Evolutionary conservation across 2,329 filamentous ascomycete genomes (phyloP).

Genomic region (Alternaria tenuissima): DNA sequence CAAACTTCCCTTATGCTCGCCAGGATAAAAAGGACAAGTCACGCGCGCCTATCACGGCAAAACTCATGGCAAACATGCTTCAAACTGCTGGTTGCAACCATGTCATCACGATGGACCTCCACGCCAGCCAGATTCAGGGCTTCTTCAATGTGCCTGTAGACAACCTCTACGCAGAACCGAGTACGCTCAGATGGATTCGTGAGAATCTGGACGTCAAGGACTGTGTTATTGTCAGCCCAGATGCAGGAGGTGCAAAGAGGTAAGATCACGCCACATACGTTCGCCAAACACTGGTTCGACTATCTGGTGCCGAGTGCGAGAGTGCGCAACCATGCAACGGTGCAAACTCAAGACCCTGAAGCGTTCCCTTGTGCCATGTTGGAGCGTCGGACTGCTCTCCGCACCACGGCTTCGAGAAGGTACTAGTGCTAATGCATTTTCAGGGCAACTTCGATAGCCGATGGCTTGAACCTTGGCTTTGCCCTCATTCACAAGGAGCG

Average conservation of each 20-base stretch:
- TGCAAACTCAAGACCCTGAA: not conserved
- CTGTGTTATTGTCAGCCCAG: slow-evolving; percentile 92
- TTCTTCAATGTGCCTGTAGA: slow-evolving; percentile 88
- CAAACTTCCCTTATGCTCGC: slow-evolving; percentile 94
- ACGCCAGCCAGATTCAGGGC: slow-evolving; percentile 92
- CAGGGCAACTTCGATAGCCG: slow-evolving; percentile 88
- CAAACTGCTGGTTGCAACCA: slow-evolving; percentile 93
- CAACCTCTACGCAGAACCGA: slow-evolving; percentile 92
- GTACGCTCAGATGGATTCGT: slow-evolving; percentile 87
- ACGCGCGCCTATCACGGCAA: slow-evolving; percentile 93
- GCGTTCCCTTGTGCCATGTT: not conserved
- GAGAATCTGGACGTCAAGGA: slow-evolving; percentile 83
- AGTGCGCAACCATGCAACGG: slow-evolving; percentile 1
- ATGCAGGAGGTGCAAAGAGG: slow-evolving; percentile 94
- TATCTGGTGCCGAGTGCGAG: not conserved
- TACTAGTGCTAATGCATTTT: slow-evolving; percentile 21
- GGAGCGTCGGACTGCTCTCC: slow-evolving; percentile 5
- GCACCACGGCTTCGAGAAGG: slow-evolving; percentile 1
- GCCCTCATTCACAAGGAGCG: slow-evolving; percentile 98
- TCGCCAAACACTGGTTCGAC: not conserved
- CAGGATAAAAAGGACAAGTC: slow-evolving; percentile 99
- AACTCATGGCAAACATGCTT: slow-evolving; percentile 96
- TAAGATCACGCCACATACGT: slow-evolving; percentile 44
- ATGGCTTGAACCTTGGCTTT: slow-evolving; percentile 88
- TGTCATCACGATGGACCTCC: slow-evolving; percentile 95